Percentiles rank a stretch among this genome's conserved stretches.
Conservation (phyloP, 2,329 filamentous ascomycete species). For the Arthrobotrys entomopaga region DNA sequence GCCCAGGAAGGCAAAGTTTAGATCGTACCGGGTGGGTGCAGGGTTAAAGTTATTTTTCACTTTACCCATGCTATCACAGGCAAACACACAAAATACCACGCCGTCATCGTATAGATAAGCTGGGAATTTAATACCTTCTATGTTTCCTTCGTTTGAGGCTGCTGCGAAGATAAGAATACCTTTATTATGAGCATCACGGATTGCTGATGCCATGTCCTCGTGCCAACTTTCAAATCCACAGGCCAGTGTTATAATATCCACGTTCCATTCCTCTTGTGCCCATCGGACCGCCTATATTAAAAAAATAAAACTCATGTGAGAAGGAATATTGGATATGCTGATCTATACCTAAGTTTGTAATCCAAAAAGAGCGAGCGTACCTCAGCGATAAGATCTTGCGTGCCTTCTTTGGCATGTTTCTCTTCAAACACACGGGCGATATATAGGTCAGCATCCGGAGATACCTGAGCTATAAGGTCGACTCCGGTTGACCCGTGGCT, state of each 20-base stretch:
- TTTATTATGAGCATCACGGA: neutral
- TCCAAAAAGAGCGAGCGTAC: neutral
- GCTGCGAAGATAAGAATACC: conserved; percentile 2
- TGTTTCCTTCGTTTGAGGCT: conserved; percentile 5
- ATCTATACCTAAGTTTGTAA: too few relatives aligned
- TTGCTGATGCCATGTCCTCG: neutral
- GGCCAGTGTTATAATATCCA: conserved; percentile 6
- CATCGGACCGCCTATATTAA: neutral
- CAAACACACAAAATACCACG: conserved; percentile 1
- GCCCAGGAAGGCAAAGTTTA: conserved; percentile 2
- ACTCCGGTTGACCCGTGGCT: conserved; percentile 6
- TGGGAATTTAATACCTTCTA: neutral
- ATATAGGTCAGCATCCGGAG: neutral
- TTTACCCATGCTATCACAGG: conserved; percentile 7
- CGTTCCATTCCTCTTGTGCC: neutral
- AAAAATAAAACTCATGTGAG: neutral
- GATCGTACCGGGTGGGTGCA: conserved; percentile 1
- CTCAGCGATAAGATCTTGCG: conserved; percentile 5
- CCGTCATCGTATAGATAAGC: neutral
- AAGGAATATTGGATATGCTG: neutral
- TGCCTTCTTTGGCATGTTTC: neutral
- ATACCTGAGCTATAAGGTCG: conserved; percentile 1
- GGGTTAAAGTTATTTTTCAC: conserved; percentile 2
- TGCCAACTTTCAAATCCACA: conserved; percentile 8
- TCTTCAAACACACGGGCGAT: conserved; percentile 10